Evolutionary conservation across 2,329 filamentous ascomycete species (phyloP), one percentile per base, ranked within the genome.

Genomic region (Didymella pomorum): DNA sequence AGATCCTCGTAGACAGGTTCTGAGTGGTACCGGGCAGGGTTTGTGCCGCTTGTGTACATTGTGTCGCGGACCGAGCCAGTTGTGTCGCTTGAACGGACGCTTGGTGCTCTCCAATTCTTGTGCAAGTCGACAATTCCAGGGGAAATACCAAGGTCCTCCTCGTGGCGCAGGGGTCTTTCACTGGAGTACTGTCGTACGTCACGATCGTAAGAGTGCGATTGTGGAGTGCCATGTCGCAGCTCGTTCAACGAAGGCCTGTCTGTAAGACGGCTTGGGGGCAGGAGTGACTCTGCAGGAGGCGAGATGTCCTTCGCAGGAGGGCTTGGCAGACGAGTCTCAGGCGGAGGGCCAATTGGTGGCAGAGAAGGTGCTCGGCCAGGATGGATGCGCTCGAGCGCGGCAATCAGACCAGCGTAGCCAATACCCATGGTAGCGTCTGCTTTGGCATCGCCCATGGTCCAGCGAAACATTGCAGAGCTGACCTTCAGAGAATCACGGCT

Each of bases 391-490:
- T 88, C 85, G 11, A 90, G 80, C 3, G 87, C 87, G 10, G 87
- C 87, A 1, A 86, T 84, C 8, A 91, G 80, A 4, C 87, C 87
- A 1, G 87, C 87, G 68, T 89, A 91, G 42, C 88, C 88, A 44
- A 89, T 88, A 18, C 87, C 86, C 41, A 86, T 81, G 12, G 86
- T 82, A 16, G 83, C 82, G 63, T 89, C 86, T 16, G 84, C 83
- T 69, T 83, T 85, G 20, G 81, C 80, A 23, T 75, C 72, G 28
- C 86, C 86, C 3, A 89, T 78, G 20, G 83, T 86, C 86, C 87
- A 90, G 64, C 88, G 83, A 72, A 90, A 86, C 66, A 88, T 83
- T 43, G 87, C 79, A 8, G 86, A 83, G 68, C 86, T 88, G 80
- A 89, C 86, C 65, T 83, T 84, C 47, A 90, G 75, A 2, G 85